Conservation (phyloP, 768 basidiomycete species). For the Russula lepida region DNA sequence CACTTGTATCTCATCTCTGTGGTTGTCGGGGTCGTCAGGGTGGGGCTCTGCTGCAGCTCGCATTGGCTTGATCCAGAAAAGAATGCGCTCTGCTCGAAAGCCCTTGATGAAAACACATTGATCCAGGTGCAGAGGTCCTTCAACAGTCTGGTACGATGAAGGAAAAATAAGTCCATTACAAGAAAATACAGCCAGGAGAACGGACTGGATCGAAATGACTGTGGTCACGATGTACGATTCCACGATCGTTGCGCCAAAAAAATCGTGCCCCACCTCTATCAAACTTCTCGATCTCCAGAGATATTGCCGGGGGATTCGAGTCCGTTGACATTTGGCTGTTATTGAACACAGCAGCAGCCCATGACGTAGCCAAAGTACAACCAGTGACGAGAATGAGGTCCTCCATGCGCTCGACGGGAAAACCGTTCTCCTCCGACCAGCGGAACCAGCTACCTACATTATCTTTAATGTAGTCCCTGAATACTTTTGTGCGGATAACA, state of each 20-base stretch:
- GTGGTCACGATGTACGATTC: not conserved
- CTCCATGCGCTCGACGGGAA: not conserved
- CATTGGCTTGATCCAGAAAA: not conserved
- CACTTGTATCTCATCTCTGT: too few relatives aligned
- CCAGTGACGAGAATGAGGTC: not conserved
- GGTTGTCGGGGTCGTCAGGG: not conserved
- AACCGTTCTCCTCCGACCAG: too few relatives aligned
- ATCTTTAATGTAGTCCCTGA: too few relatives aligned
- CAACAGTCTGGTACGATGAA: too few relatives aligned
- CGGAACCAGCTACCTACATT: too few relatives aligned
- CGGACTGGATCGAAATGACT: not conserved
- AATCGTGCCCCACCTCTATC: not conserved
- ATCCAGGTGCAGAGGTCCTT: not conserved
- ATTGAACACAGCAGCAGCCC: too few relatives aligned
- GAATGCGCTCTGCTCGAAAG: too few relatives aligned
- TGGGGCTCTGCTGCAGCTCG: slow-evolving; percentile 1
- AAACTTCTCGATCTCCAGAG: not conserved
- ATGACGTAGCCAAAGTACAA: too few relatives aligned
- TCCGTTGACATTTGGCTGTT: too few relatives aligned
- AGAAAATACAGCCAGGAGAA: not conserved
- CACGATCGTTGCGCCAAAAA: not conserved
- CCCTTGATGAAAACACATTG: slow-evolving; percentile 12
- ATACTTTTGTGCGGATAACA: not conserved
- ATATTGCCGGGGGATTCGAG: not conserved
- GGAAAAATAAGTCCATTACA: not conserved